These are phyloP conservation scores for Secale cereale DNA, from an alignment of 176 grass and related monocot genomes.

Conservation along the genomic window DNA sequence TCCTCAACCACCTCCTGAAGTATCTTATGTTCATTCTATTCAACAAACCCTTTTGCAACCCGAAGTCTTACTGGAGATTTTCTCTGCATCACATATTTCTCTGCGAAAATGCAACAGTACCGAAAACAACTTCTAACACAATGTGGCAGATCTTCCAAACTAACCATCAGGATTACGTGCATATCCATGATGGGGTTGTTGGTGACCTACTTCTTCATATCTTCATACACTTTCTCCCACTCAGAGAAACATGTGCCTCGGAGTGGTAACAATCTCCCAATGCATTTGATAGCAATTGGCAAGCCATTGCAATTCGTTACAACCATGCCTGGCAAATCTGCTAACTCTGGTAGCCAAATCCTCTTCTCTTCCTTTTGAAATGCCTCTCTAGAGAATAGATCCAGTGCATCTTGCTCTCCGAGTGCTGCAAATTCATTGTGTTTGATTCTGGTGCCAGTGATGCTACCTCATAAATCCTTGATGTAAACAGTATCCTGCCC, in stretches of 20 bases:
- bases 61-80: too few relatives aligned
- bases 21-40: too few relatives aligned
- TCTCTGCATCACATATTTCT: too few relatives aligned
- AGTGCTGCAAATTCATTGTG: conserved; percentile 21
- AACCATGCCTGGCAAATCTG: neutral
- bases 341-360: neutral
- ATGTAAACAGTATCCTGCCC: conserved; percentile 8
- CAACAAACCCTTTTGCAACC: too few relatives aligned
- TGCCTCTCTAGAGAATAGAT: conserved; percentile 26
- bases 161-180: too few relatives aligned
- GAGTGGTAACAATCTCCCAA: conserved; percentile 29
- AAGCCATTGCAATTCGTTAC: conserved; percentile 18
- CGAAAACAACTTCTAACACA: too few relatives aligned
- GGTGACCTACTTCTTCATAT: neutral
- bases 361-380: neutral
- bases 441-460: neutral
- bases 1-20: too few relatives aligned
- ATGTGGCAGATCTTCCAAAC: too few relatives aligned
- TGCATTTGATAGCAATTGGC: conserved; percentile 34
- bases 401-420: neutral
- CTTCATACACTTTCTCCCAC: conserved; percentile 28
- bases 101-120: too few relatives aligned
- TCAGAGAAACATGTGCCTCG: neutral
- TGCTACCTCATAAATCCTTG: conserved; percentile 17
- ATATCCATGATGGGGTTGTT: too few relatives aligned